Evolutionary conservation across 352 stramenopile genomes (phyloP), one percentile per base, ranked within the genome.

Genomic region (Phytophthora pistaciae): DNA sequence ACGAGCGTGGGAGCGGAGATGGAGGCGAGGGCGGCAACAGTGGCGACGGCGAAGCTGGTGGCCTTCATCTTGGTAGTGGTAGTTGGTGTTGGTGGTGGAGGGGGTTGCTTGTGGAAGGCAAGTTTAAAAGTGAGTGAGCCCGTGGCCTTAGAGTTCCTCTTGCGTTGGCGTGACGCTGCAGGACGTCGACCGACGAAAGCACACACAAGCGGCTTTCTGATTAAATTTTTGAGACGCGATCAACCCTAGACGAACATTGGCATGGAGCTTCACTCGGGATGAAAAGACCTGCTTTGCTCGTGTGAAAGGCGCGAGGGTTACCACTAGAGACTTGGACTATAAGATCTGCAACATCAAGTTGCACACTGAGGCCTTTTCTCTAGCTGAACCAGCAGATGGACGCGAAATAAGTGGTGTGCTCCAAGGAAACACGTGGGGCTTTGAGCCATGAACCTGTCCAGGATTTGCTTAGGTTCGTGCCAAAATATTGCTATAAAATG

Each of bases 31-130:
- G 78, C 60, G 10, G 66, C 46, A 40, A 70, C 60, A 21, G 70
- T 68, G 59, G n/a, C 48, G 42, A 70, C 13, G 60, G 64, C 61
- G 18, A 68, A 20, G 36, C 53, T 52, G 18, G 60, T 72, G 52
- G 56, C 80, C 68, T 82, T 82, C 74, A 76, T 86, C 21, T 27
- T 70, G 21, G n/a, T 54, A 7, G 48, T 31, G 48, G 21, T 29
- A 2, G 18, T 25, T 53, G 46, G 48, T 18, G 8, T 0, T 54
- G 21, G 29, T 36, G 29, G 29, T 11, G 29, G 29, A 36, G 29
- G 29, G 8, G 29, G 21, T 8, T 10, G 48, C 20, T 54, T 36
- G 20, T 52, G 18, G 44, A 23, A 52, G 18, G 38, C 38, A 18
- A 49, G 16, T 21, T 20, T 49, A 0, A 44, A 46, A 36, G 29